A percentile compares a stretch with the other conserved stretches of the same genome.
Conservation (phyloP, 305 asterid species). For the Fraxinus latifolia region DNA sequence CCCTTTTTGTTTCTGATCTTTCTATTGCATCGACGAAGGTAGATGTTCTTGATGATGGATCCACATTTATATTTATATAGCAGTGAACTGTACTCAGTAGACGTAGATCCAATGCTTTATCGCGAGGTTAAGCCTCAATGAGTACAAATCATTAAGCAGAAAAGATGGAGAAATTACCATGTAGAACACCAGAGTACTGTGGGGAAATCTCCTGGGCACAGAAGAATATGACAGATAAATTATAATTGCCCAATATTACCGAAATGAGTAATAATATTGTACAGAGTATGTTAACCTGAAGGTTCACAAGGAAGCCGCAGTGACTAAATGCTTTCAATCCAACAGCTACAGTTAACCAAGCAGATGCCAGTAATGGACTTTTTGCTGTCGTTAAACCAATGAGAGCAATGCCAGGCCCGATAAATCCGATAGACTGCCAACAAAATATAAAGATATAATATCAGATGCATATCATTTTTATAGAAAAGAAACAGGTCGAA, state of each 20-base stretch:
- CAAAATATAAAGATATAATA: background rate
- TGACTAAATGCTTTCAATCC: slow-evolving; percentile 93
- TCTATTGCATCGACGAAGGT: background rate
- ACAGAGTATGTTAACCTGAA: slow-evolving; percentile 60
- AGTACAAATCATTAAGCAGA: background rate
- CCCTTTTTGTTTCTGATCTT: background rate
- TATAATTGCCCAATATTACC: slow-evolving; percentile 17
- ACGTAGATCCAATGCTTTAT: background rate
- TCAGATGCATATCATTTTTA: slow-evolving; percentile 1
- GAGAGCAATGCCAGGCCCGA: slow-evolving; percentile 79
- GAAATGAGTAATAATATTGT: slow-evolving; percentile 18
- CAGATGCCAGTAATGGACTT: slow-evolving; percentile 75
- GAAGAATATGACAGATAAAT: slow-evolving; percentile 28
- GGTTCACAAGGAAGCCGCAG: slow-evolving; percentile 92
- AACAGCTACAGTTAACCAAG: slow-evolving; percentile 91
- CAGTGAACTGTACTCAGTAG: background rate
- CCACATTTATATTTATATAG: background rate
- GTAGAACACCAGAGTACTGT: slow-evolving; percentile 87
- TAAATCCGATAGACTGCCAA: slow-evolving; percentile 78
- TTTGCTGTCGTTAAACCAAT: slow-evolving; percentile 71
- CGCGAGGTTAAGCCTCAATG: background rate
- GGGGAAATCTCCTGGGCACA: slow-evolving; percentile 86
- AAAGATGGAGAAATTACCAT: slow-evolving; percentile 49
- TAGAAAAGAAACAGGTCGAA: background rate
- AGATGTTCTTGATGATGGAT: background rate